Evolutionary conservation across 352 stramenopile genomes (phyloP).

Genomic region (Globisporangium ultimum): DNA sequence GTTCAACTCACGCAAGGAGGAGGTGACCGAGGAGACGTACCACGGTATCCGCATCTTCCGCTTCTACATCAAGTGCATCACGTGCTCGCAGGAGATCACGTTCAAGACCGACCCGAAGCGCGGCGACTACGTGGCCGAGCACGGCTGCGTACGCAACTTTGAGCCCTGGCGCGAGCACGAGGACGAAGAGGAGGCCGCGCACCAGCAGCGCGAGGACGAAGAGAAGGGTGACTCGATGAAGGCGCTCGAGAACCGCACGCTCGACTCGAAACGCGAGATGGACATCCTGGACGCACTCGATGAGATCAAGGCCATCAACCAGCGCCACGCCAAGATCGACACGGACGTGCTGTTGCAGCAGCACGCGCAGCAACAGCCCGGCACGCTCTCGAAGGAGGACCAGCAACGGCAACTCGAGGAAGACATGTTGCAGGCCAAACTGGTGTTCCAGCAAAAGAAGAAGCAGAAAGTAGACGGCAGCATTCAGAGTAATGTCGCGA

Average conservation of each 20-base stretch:
- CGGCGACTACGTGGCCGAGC: conserved; percentile 97
- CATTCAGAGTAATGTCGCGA: too few relatives aligned
- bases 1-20: conserved; percentile 99
- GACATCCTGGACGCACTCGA: conserved; percentile 98
- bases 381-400: conserved; percentile 31
- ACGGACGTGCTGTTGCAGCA: conserved; percentile 73
- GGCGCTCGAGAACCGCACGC: conserved; percentile 96
- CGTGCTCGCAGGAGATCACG: conserved; percentile 94
- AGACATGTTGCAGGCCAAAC: conserved; percentile 41
- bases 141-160: conserved; percentile 96
- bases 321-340: conserved; percentile 91
- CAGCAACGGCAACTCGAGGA: conserved; percentile 45
- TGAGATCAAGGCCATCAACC: conserved; percentile 98
- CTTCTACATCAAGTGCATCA: conserved; percentile 98
- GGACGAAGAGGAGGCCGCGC: conserved; percentile 63
- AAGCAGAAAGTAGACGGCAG: conserved; percentile 24
- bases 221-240: conserved; percentile 97
- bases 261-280: conserved; percentile 99
- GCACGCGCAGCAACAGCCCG: conserved; percentile 25
- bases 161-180: conserved; percentile 94
- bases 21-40: conserved; percentile 95
- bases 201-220: conserved; percentile 83
- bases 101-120: conserved; percentile 99
- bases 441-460: conserved; percentile 58
- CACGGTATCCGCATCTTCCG: conserved; percentile 95